These are phyloP conservation scores for Candida namnaoensis DNA, from an alignment of 805 yeast genomes.

Conservation along the genomic window DNA sequence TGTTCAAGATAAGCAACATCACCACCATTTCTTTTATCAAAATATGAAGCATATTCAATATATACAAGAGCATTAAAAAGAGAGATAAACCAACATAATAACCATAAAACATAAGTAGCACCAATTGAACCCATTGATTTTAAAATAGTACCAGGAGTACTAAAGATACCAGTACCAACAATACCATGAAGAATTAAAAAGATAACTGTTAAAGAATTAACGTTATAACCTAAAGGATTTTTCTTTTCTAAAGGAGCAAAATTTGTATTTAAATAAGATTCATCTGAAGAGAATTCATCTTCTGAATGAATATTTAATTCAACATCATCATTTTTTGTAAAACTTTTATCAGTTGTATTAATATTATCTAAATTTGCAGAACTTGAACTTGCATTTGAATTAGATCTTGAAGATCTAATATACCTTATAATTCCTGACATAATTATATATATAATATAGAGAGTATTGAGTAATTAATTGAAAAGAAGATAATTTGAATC, in stretches of 20 bases:
- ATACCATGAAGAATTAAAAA: slow-evolving; percentile 44
- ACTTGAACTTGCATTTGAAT: no score
- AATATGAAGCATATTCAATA: slow-evolving; percentile 33
- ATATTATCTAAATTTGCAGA: no score
- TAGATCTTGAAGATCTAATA: no score
- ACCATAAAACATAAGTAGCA: slow-evolving; percentile 34
- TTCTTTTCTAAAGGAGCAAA: slow-evolving; percentile 34
- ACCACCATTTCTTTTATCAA: slow-evolving; percentile 25
- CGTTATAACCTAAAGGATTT: slow-evolving; percentile 29
- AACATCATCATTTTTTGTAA: no score
- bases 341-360: no score
- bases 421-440: no score
- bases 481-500: no score
- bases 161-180: slow-evolving; percentile 51
- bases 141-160: slow-evolving; percentile 40
- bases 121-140: slow-evolving; percentile 35
- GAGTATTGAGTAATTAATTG: no score
- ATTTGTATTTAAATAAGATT: slow-evolving; percentile 7
- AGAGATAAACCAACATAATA: slow-evolving; percentile 29
- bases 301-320: no score
- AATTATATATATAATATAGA: no score
- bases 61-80: slow-evolving; percentile 27
- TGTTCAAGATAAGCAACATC: slow-evolving; percentile 31
- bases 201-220: slow-evolving; percentile 44
- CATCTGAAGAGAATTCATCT: not conserved